Base-by-base conservation (phyloP, 495 filamentous ascomycete species). In the Pseudoneurospora amorphoporcata region DNA sequence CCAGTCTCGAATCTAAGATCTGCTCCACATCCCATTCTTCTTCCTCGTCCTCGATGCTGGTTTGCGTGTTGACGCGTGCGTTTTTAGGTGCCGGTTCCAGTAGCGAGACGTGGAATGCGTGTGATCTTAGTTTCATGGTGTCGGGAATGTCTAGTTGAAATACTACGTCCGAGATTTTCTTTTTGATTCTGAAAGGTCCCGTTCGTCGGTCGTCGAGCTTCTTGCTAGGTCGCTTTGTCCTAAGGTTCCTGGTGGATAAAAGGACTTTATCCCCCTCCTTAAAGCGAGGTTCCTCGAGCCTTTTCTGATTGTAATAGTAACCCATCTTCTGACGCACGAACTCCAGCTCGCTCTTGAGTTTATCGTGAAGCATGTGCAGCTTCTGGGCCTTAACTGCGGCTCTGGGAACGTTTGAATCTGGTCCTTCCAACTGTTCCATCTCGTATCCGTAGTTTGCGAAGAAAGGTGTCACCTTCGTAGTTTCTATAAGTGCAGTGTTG, bases 201-300 rank as follows among this genome's bases (percentile, higher is more conserved):
- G 41, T 14, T 32, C 38, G 39, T 39, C 29, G 39, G 68, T 39
- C 17, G 38, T 69, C 68, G 6, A 69, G 38, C 35, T 69, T 69
- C 37, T 69, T 69, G 7, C 68, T 69, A 5, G 68, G 68, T 69
- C 68, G 6, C 29, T 69, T 69, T 16, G 68, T 69, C 6, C 29
- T 35, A 2, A 69, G 68, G 37, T 69, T 69, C 6, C 68, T 35
- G n/a, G 68, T 69, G 14, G 38, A 41, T 39, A 69, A 39, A 69
- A 69, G 29, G 9, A 69, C 68, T 37, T 40, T 69, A 68, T 68
- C 65, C 37, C 65, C 65, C 65, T 68, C 32, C 65, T 68, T 14
- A 14, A 68, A 35, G 65, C 32, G 68, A 69, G 68, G 68, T 69
- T 32, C 68, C 68, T 69, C 68, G 68, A 69, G 32, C 68, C 68